These are phyloP conservation scores for Rhizoclosmatium sp. DNA, from an alignment of 192 early-diverging fungal species.

Conservation along the genomic window DNA sequence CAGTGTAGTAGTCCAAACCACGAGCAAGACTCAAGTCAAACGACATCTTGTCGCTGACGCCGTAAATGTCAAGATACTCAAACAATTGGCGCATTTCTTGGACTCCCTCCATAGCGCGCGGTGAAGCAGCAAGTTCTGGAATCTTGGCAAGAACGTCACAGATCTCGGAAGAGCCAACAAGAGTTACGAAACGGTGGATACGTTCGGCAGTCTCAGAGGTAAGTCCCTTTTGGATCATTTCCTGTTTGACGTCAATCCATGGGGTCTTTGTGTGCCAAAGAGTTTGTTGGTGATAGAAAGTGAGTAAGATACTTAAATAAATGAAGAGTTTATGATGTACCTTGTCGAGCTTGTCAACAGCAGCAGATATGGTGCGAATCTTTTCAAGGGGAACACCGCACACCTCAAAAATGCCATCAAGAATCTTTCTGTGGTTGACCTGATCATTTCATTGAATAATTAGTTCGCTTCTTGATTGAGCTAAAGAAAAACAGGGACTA, in stretches of 20 bases:
- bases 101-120: constrained; percentile 78
- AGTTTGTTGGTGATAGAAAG: no score
- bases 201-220: constrained; percentile 78
- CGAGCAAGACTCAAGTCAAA: constrained; percentile 97
- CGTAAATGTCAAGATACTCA: constrained; percentile 82
- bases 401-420: constrained; percentile 97
- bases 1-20: constrained; percentile 98
- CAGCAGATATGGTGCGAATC: constrained; percentile 92
- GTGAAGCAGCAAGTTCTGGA: constrained; percentile 68
- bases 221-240: constrained; percentile 95
- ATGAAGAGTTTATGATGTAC: no score
- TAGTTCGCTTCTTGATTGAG: not conserved
- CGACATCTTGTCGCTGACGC: constrained; percentile 73
- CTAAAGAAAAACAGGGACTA: constrained; percentile 15
- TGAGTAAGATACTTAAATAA: no score
- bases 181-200: constrained; percentile 89
- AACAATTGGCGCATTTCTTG: constrained; percentile 88
- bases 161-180: constrained; percentile 73
- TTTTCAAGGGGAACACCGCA: constrained; percentile 92
- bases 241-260: constrained; percentile 92
- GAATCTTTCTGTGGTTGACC: constrained; percentile 95
- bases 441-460: no score
- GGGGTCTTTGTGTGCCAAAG: no score
- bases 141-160: constrained; percentile 74
- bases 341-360: constrained; percentile 99